Evolutionary conservation across 495 filamentous ascomycete species (phyloP).

Genomic region (Oidiodendron maius): DNA sequence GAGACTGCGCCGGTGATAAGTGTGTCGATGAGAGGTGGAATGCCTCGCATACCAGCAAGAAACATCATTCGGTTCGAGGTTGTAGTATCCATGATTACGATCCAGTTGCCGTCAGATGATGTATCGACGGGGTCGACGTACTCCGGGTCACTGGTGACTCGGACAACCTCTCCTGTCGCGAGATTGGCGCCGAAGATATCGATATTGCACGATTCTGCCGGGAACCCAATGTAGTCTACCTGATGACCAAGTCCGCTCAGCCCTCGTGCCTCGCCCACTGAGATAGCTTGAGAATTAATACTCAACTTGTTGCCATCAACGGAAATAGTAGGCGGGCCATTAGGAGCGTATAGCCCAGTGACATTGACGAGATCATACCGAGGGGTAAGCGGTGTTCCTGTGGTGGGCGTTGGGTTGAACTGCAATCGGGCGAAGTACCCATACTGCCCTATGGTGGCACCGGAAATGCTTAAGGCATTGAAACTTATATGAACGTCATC

Average conservation of each 20-base stretch:
- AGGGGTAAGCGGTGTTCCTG: conserved; percentile 13
- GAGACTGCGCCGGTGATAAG: conserved; percentile 9
- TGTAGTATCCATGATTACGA: conserved; percentile 17
- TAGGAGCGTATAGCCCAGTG: conserved; percentile 3
- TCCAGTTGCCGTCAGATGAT: conserved; percentile 25
- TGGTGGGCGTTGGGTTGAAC: conserved; percentile 19
- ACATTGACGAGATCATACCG: conserved; percentile 22
- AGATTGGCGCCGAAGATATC: conserved; percentile 25
- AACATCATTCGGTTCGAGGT: conserved; percentile 20
- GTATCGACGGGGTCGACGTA: conserved; percentile 25
- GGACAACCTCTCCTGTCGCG: conserved; percentile 20
- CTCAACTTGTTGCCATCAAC: conserved; percentile 16
- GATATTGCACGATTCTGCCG: conserved; percentile 24
- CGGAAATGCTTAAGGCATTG: conserved; percentile 8
- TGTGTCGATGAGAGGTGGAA: conserved; percentile 23
- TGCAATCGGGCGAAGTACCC: conserved; percentile 16
- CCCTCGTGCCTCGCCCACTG: conserved; percentile 26
- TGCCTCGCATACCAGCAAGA: conserved; percentile 24
- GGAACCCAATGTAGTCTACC: conserved; percentile 21
- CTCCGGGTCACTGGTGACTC: conserved; percentile 24
- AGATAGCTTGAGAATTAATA: conserved; percentile 17
- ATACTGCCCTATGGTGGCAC: neutral
- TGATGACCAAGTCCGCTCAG: conserved; percentile 24
- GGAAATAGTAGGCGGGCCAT: neutral
- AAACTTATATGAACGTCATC: conserved; percentile 20